Base-by-base conservation (phyloP, 2,329 filamentous ascomycete genomes). In the Neofusicoccum cordaticola region DNA sequence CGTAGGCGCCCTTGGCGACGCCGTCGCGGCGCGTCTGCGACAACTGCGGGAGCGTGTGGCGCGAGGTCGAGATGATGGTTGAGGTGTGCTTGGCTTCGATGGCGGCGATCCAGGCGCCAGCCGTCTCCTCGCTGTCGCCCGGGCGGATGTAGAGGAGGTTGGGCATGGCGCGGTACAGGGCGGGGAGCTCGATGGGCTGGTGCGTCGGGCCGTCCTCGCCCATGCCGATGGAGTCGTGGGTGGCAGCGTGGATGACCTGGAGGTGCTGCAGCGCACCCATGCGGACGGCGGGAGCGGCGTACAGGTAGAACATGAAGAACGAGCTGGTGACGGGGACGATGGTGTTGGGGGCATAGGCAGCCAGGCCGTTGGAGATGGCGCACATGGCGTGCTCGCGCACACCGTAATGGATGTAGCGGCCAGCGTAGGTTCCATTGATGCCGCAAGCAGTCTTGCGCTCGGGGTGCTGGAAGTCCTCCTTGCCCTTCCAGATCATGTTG, bases 301-400 rank as follows among this genome's bases (percentile, higher is more conserved):
- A 83, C 4, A 84, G 74, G 68, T 87, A 87, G 73, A 88, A 88
- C 83, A 88, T 88, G 77, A 87, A 87, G 75, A 88, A 88, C 4
- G 80, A 81, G 0, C 83, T 83, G 0, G 85, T 88, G 41, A 87
- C 75, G 0, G 85, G 85, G 7, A 88, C 74, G 67, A 88, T 81
- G 0, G 84, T 82, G 65, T 78, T 77, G 4, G 70, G 71, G 3
- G 68, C 68, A 66, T 80, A 88, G 1, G 86, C 86, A 0, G 86
- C 85, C 3, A 89, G 73, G 2, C 86, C 87, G 71, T 86, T 86
- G 6, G 73, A 71, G 9, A 77, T 71, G 3, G 73, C 70, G n/a
- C 70, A 71, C 75, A 77, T 77, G 53, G 74, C 75, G 66, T 77
- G 74, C 57, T 77, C 75, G 27, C 74, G 72, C 27, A 77, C 70